phyloP scores from a whole-genome alignment of 768 basidiomycete genomes.

The Hericium rajendrae region DNA sequence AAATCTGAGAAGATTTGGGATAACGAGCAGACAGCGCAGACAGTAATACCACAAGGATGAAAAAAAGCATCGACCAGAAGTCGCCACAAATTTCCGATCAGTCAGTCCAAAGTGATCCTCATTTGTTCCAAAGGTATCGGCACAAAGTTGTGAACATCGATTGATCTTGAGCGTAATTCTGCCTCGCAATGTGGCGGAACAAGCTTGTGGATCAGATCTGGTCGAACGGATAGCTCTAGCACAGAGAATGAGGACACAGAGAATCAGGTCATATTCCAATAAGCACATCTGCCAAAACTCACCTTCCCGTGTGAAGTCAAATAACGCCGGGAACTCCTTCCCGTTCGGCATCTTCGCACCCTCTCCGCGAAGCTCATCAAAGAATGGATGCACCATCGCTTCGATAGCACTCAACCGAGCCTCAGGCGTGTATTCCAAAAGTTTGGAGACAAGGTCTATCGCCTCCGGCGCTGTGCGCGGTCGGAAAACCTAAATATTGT shows the following conservation, averaged over 20 bases:
- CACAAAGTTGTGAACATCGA: slow-evolving; percentile 84
- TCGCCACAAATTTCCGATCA: not conserved
- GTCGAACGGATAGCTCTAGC: slow-evolving; percentile 92
- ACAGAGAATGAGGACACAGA: not conserved
- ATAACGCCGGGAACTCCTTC: slow-evolving; percentile 88
- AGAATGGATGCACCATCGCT: slow-evolving; percentile 93
- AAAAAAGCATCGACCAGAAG: no score
- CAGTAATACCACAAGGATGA: not conserved
- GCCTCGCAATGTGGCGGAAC: slow-evolving; percentile 87
- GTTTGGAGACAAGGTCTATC: slow-evolving; percentile 88
- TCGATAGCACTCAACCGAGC: slow-evolving; percentile 84
- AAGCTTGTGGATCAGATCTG: slow-evolving; percentile 85
- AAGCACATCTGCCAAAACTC: slow-evolving; percentile 23
- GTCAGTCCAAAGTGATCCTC: slow-evolving; percentile 82
- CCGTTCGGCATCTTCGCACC: slow-evolving; percentile 95
- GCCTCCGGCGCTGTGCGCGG: slow-evolving; percentile 94
- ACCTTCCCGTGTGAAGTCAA: slow-evolving; percentile 97
- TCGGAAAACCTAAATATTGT: slow-evolving; percentile 65
- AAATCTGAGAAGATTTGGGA: not conserved
- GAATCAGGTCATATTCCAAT: not conserved
- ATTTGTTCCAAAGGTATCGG: slow-evolving; percentile 97
- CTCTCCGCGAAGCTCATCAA: slow-evolving; percentile 88
- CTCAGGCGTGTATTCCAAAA: slow-evolving; percentile 97
- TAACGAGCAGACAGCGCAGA: not conserved
- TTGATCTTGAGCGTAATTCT: slow-evolving; percentile 77